These are phyloP conservation scores for Coemansia asiatica DNA, from an alignment of 192 early-diverging fungal species.

Conservation along the genomic window DNA sequence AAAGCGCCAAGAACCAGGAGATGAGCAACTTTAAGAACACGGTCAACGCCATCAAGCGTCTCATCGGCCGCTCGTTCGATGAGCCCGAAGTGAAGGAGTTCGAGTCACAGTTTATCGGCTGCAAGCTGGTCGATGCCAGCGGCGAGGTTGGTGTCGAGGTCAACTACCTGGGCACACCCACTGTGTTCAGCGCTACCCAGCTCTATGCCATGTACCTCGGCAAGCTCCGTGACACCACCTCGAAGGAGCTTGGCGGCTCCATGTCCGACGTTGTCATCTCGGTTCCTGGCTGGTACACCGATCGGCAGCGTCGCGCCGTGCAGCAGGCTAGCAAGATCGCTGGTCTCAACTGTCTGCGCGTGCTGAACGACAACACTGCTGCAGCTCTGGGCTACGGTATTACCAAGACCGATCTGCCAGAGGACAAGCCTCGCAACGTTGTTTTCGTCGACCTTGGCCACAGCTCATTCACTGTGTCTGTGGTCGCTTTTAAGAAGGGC, in stretches of 20 bases:
- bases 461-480: constrained; percentile 76
- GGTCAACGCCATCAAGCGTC: constrained; percentile 83
- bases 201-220: constrained; percentile 91
- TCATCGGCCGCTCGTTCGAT: constrained; percentile 79
- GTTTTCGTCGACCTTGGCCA: constrained; percentile 94
- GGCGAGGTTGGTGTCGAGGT: constrained; percentile 88
- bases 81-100: constrained; percentile 82
- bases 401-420: constrained; percentile 95
- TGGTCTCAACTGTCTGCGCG: constrained; percentile 84
- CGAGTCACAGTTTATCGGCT: constrained; percentile 83
- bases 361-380: constrained; percentile 93
- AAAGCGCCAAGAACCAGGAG: constrained; percentile 92
- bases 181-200: constrained; percentile 84
- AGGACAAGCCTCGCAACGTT: constrained; percentile 87
- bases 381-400: constrained; percentile 96
- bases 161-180: constrained; percentile 74
- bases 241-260: constrained; percentile 76
- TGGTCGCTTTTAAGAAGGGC: constrained; percentile 94
- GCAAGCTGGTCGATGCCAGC: constrained; percentile 73
- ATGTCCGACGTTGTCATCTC: constrained; percentile 94
- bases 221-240: constrained; percentile 88
- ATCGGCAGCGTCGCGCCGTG: constrained; percentile 86
- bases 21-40: constrained; percentile 98
- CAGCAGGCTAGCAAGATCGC: constrained; percentile 84
- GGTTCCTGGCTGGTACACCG: constrained; percentile 92